phyloP scores from a whole-genome alignment of 1,139 yeast species.

The Kurtzmaniella quercitrusa region DNA sequence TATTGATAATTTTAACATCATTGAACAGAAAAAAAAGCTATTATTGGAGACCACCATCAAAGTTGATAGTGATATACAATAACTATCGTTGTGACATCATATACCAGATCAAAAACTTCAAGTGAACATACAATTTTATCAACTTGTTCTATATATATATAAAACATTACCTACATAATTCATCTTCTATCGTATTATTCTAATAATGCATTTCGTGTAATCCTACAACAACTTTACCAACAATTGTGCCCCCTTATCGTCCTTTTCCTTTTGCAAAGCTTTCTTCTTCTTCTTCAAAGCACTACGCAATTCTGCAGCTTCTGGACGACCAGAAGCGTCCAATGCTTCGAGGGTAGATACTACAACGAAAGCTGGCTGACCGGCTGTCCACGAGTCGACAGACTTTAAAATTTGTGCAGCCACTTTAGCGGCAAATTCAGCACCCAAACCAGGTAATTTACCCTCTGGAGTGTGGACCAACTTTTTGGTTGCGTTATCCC shows the following conservation, averaged over 20 bases:
- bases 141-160: background rate
- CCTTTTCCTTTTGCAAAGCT: slow-evolving; percentile 41
- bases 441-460: slow-evolving; percentile 54
- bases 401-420: slow-evolving; percentile 46
- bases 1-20: no score
- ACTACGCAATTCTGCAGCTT: slow-evolving; percentile 44
- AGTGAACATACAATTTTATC: no score
- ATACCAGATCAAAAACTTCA: no score
- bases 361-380: slow-evolving; percentile 77
- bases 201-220: background rate
- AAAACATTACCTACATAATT: slow-evolving; percentile 5
- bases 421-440: slow-evolving; percentile 54
- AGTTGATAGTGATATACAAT: no score
- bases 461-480: slow-evolving; percentile 38
- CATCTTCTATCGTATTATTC: slow-evolving; percentile 6
- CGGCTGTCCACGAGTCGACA: slow-evolving; percentile 66
- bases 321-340: slow-evolving; percentile 19
- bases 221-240: slow-evolving; percentile 36
- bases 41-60: no score
- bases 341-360: slow-evolving; percentile 65
- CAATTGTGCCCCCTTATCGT: slow-evolving; percentile 79
- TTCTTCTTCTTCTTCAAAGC: slow-evolving; percentile 52
- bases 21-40: no score
- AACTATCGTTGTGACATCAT: no score
- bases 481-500: slow-evolving; percentile 67